Evolutionary conservation across 768 basidiomycete species (phyloP), one percentile per base, ranked within the genome.

Genomic region (Leccinum boreale): DNA sequence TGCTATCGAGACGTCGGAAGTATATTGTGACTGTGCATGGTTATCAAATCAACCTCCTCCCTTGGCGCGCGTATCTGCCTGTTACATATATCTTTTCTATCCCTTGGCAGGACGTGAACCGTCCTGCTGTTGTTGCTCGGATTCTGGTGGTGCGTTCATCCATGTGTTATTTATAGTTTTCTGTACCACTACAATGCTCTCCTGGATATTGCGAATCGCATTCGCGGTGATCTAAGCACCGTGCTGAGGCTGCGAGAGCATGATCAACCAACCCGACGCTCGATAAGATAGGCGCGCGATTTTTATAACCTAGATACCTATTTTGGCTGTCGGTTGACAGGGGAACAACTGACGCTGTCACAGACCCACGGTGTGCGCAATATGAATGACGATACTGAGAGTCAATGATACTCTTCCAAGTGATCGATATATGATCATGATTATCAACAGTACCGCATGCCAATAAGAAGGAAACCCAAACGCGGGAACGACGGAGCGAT

Each of bases 131-230:
- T 64, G 55, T 62, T 65, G 58, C 62, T 59, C 62, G 71, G 67
- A 69, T 71, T 65, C 61, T 57, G 53, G 56, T 60, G 59, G 57
- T 57, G 53, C 54, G 59, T 58, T 68, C 55, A 55, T 64, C 64
- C 54, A 65, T 56, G 69, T 70, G 66, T 69, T 72, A 72, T 74
- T 74, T 72, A 72, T 74, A 61, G 71, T 61, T 73, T 62, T 71
- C 61, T 72, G 71, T 72, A 72, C 64, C 48, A 74, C 51, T 74
- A 74, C 55, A 33, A 62, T 59, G 54, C 64, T 62, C 52, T 62
- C 33, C 55, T 47, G 53, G 67, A 62, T 53, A 56, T 51, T 70
- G 52, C 60, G 11, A 67, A 58, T 39, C 44, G 50, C 21, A 51
- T 55, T 53, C 57, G 60, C 50, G 58, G 59, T 28, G 47, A 61